Percentiles rank a stretch among this genome's conserved stretches.
These are phyloP conservation scores for Parasarocladium wereldwijsianum DNA, from an alignment of 2,329 filamentous ascomycete species.

Conservation along the genomic window DNA sequence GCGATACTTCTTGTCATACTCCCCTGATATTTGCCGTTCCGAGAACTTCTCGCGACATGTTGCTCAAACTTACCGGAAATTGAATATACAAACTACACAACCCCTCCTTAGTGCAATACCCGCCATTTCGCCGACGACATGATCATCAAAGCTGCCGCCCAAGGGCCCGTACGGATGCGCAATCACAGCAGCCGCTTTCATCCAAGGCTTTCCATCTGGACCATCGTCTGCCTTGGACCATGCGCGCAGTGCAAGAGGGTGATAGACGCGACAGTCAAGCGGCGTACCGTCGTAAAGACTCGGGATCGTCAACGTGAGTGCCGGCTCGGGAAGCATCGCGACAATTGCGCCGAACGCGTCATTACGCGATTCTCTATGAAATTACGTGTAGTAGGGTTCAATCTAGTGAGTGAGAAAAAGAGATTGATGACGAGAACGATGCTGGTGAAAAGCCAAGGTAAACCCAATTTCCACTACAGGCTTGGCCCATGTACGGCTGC, in stretches of 20 bases:
- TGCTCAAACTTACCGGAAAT: conserved; percentile 56
- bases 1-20: not conserved
- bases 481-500: not conserved
- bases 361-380: too few relatives aligned
- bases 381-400: too few relatives aligned
- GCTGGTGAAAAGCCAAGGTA: too few relatives aligned
- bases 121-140: conserved; percentile 53
- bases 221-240: too few relatives aligned
- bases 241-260: conserved; percentile 37
- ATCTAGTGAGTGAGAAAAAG: too few relatives aligned
- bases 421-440: too few relatives aligned
- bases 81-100: conserved; percentile 75
- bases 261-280: conserved; percentile 74
- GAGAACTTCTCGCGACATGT: conserved; percentile 1
- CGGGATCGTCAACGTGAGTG: conserved; percentile 60
- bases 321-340: conserved; percentile 37
- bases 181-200: conserved; percentile 44
- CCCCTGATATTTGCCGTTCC: too few relatives aligned
- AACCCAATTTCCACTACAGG: too few relatives aligned
- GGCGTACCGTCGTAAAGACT: conserved; percentile 65
- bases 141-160: conserved; percentile 75
- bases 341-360: too few relatives aligned
- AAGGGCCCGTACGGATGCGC: conserved; percentile 86
- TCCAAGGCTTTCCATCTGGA: too few relatives aligned
- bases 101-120: conserved; percentile 51